Evolutionary conservation across 371 early-diverging fungal genomes (phyloP).

Genomic region (Mucor indicus): DNA sequence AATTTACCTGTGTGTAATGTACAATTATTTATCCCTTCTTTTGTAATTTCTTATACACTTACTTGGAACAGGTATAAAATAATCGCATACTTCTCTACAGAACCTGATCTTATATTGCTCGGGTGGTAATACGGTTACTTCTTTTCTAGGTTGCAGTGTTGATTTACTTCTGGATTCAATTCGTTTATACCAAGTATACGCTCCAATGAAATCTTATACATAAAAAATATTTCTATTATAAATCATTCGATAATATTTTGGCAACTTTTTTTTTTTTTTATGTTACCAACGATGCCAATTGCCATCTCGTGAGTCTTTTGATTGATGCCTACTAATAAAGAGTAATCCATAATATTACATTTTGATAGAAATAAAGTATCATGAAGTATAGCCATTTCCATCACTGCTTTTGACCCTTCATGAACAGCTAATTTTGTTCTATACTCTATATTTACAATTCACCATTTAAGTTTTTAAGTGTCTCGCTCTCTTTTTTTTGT

Average conservation of each 20-base stretch:
- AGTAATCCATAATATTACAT: constrained; percentile 93
- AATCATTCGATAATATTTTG: constrained; percentile 7
- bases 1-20: constrained; percentile 23
- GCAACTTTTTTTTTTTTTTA: no score
- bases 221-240: not conserved
- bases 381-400: constrained; percentile 73
- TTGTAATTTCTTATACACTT: constrained; percentile 12
- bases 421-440: constrained; percentile 41
- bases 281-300: constrained; percentile 86
- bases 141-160: constrained; percentile 65
- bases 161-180: constrained; percentile 92
- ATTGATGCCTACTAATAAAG: constrained; percentile 86
- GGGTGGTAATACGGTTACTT: constrained; percentile 91
- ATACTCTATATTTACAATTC: constrained; percentile 12
- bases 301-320: constrained; percentile 74
- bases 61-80: constrained; percentile 79
- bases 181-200: constrained; percentile 94
- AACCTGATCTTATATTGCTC: constrained; percentile 86
- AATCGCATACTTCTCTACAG: constrained; percentile 79
- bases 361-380: constrained; percentile 85
- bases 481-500: not conserved
- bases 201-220: constrained; percentile 81
- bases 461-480: not conserved
- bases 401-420: constrained; percentile 74
- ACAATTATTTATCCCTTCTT: not conserved